Percentiles rank a stretch among this genome's conserved stretches.
Evolutionary conservation across 768 basidiomycete genomes (phyloP).

Genomic region (Neoboletus brunneissimus): DNA sequence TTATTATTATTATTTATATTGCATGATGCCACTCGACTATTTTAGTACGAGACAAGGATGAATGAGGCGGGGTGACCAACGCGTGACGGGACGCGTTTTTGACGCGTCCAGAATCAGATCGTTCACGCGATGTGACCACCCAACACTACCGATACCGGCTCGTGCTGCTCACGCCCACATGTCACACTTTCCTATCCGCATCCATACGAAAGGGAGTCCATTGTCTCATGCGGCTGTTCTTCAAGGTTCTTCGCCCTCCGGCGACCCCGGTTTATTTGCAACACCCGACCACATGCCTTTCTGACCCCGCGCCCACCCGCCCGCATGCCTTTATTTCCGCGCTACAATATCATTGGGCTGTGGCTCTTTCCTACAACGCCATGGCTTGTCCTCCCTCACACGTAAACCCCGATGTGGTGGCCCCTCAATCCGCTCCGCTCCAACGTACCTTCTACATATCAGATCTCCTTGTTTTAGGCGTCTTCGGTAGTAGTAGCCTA

Average conservation of each 20-base stretch:
- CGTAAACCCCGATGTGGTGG: constrained; percentile 27
- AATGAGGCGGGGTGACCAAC: constrained; percentile 19
- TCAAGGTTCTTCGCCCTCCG: constrained; percentile 20
- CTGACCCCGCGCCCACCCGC: constrained; percentile 17
- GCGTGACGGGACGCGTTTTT: constrained; percentile 27
- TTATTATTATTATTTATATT: constrained; percentile 3
- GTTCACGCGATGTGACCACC: constrained; percentile 15
- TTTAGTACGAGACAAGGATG: constrained; percentile 11
- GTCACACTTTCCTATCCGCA: constrained; percentile 20
- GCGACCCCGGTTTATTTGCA: constrained; percentile 26
- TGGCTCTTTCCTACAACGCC: constrained; percentile 12
- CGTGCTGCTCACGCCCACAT: constrained; percentile 3
- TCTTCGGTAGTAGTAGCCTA: constrained; percentile 21
- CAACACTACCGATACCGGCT: constrained; percentile 12
- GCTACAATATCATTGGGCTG: constrained; percentile 11
- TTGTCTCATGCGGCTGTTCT: constrained; percentile 25
- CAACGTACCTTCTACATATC: constrained; percentile 14
- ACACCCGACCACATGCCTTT: constrained; percentile 20
- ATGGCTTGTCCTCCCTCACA: constrained; percentile 17
- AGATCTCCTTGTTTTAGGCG: constrained; percentile 18
- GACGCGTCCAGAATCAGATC: constrained; percentile 21
- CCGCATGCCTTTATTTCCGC: constrained; percentile 26
- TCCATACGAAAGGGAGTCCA: constrained; percentile 16
- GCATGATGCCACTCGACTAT: neutral
- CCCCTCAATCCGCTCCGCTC: constrained; percentile 9